These are phyloP conservation scores for Trametes cingulata DNA, from an alignment of 768 basidiomycete genomes.

Conservation along the genomic window DNA sequence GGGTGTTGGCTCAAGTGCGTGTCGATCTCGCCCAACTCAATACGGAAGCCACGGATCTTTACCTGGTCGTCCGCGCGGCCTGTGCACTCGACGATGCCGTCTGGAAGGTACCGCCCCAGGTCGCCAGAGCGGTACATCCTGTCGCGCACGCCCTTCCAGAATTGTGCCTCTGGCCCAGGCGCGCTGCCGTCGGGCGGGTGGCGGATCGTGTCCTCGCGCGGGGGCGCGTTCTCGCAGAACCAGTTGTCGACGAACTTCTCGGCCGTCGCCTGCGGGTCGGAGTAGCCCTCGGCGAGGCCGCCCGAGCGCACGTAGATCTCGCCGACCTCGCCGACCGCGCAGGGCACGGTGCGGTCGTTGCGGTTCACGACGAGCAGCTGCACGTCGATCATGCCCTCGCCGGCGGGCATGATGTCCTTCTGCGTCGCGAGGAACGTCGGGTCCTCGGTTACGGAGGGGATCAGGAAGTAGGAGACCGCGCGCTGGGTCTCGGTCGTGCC, in stretches of 20 bases:
- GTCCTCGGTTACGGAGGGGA: constrained; percentile 82
- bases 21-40: constrained; percentile 98
- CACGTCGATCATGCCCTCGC: constrained; percentile 96
- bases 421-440: constrained; percentile 89
- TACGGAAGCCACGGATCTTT: constrained; percentile 98
- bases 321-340: constrained; percentile 94
- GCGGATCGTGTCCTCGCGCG: constrained; percentile 70
- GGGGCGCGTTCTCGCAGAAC: constrained; percentile 58
- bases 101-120: constrained; percentile 89
- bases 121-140: constrained; percentile 98
- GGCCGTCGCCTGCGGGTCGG: constrained; percentile 75
- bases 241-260: constrained; percentile 96
- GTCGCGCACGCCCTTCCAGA: constrained; percentile 96
- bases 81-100: constrained; percentile 93
- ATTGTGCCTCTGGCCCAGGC: constrained; percentile 69
- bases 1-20: constrained; percentile 93
- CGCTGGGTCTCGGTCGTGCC: constrained; percentile 99
- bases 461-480: constrained; percentile 95
- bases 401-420: constrained; percentile 98
- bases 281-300: constrained; percentile 93
- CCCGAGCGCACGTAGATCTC: constrained; percentile 98
- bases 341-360: constrained; percentile 77
- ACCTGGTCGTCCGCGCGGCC: constrained; percentile 98
- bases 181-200: constrained; percentile 51
- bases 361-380: constrained; percentile 97